These are phyloP conservation scores for Colletotrichum falcatum DNA, from an alignment of 2,329 filamentous ascomycete genomes.

Conservation along the genomic window DNA sequence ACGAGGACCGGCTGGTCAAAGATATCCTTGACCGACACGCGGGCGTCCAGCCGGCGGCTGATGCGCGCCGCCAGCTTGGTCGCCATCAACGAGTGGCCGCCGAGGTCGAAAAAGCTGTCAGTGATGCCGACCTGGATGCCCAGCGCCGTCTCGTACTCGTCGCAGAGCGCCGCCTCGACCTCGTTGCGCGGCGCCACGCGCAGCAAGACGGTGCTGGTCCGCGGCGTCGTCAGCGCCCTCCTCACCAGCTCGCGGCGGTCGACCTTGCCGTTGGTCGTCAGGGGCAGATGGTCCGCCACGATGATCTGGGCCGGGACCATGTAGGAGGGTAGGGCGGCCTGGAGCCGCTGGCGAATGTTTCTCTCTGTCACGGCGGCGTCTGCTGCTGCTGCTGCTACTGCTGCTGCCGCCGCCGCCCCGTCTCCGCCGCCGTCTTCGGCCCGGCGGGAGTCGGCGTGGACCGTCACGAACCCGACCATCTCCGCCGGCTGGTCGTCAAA, in stretches of 20 bases:
- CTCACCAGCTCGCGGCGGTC: constrained; percentile 36
- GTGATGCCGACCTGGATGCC: constrained; percentile 27
- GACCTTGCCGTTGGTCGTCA: constrained; percentile 46
- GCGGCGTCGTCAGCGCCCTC: background rate
- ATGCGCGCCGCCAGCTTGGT: constrained; percentile 22
- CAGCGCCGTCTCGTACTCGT: constrained; percentile 27
- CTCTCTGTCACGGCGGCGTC: background rate
- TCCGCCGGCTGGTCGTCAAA: constrained; percentile 9
- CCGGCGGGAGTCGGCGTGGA: background rate
- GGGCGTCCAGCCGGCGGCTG: constrained; percentile 15
- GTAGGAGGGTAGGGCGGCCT: constrained; percentile 36
- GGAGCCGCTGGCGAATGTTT: constrained; percentile 8
- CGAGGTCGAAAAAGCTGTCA: constrained; percentile 41
- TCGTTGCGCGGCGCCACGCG: constrained; percentile 31
- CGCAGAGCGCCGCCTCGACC: constrained; percentile 42
- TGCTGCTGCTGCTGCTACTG: background rate
- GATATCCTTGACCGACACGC: constrained; percentile 36
- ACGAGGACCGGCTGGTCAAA: constrained; percentile 30
- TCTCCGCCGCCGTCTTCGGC: background rate
- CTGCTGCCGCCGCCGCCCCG: background rate
- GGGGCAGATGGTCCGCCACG: constrained; percentile 45
- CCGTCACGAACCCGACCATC: constrained; percentile 9
- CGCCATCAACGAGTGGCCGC: constrained; percentile 38
- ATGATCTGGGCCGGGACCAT: constrained; percentile 45
- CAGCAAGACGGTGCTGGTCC: background rate